These are phyloP conservation scores for Hortaea sp. DNA, from an alignment of 2,329 filamentous ascomycete genomes.

Conservation along the genomic window DNA sequence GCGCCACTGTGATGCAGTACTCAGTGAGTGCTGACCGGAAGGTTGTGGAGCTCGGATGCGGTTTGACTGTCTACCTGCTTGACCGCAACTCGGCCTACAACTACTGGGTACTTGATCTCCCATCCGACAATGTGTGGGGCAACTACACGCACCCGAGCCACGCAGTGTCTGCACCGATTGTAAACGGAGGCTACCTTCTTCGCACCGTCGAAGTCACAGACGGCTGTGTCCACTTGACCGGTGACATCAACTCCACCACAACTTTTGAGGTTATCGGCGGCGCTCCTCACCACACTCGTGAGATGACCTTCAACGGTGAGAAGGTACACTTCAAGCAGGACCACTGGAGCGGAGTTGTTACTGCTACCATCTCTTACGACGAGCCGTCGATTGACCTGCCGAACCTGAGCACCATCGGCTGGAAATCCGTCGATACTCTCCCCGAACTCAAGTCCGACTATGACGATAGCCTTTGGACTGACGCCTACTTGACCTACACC, in stretches of 20 bases:
- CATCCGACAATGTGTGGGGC: conserved; percentile 24
- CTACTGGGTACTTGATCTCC: conserved; percentile 55
- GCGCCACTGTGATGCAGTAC: conserved; percentile 44
- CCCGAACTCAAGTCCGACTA: conserved; percentile 57
- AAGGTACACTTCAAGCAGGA: conserved; percentile 21
- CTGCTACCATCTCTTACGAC: conserved; percentile 41
- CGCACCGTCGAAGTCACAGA: conserved; percentile 48
- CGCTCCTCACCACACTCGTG: conserved; percentile 41
- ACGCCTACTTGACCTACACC: conserved; percentile 47
- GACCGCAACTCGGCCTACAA: conserved; percentile 59
- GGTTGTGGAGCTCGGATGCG: conserved; percentile 40
- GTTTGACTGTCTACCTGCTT: conserved; percentile 47
- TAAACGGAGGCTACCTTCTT: conserved; percentile 56
- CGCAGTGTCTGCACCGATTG: conserved; percentile 37
- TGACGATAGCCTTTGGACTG: conserved; percentile 58
- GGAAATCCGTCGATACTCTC: conserved; percentile 61
- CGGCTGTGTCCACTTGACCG: conserved; percentile 51
- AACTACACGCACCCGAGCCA: conserved; percentile 25
- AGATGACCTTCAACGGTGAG: conserved; percentile 53
- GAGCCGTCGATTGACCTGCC: conserved; percentile 47
- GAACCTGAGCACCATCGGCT: conserved; percentile 47
- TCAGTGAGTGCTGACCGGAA: conserved; percentile 43
- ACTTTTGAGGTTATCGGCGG: conserved; percentile 58
- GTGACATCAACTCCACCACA: conserved; percentile 63
- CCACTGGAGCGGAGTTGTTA: conserved; percentile 34